Evolutionary conservation across 1,139 yeast species (phyloP).

Genomic region (Scheffersomyces illinoinensis): DNA sequence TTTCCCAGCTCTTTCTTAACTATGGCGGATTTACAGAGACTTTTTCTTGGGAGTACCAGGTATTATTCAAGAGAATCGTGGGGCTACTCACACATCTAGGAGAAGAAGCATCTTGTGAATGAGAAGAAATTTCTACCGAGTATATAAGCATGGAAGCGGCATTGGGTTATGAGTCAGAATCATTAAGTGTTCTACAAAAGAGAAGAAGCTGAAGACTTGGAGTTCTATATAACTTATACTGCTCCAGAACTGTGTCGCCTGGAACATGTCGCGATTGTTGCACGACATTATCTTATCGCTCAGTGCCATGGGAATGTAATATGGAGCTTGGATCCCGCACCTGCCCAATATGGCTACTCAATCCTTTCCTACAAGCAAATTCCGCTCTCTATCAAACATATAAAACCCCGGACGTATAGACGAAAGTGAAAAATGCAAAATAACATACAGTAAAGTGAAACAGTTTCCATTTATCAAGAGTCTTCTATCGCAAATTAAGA

Average conservation of each 20-base stretch:
- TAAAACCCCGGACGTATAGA: not conserved
- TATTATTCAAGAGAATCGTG: not conserved
- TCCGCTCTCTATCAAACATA: not conserved
- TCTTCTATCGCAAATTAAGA: not conserved
- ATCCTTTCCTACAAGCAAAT: not conserved
- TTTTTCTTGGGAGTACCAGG: not conserved
- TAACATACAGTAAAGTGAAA: too few species aligned
- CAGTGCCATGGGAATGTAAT: not conserved
- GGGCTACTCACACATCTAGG: not conserved
- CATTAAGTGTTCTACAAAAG: too few species aligned
- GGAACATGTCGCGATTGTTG: not conserved
- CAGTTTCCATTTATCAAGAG: not conserved
- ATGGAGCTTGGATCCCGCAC: not conserved
- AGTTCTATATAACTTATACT: too few species aligned
- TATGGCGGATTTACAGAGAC: not conserved
- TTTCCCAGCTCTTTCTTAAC: not conserved
- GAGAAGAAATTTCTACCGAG: not conserved
- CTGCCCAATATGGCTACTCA: not conserved
- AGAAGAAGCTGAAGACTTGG: too few species aligned
- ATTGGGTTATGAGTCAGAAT: not conserved
- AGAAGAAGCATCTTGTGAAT: not conserved
- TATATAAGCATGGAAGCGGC: not conserved
- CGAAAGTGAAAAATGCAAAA: not conserved
- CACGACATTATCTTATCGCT: not conserved
- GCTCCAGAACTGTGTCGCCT: too few species aligned